Evolutionary conservation across 2,329 filamentous ascomycete genomes (phyloP).

Genomic region (Aspergillus arachidicola): DNA sequence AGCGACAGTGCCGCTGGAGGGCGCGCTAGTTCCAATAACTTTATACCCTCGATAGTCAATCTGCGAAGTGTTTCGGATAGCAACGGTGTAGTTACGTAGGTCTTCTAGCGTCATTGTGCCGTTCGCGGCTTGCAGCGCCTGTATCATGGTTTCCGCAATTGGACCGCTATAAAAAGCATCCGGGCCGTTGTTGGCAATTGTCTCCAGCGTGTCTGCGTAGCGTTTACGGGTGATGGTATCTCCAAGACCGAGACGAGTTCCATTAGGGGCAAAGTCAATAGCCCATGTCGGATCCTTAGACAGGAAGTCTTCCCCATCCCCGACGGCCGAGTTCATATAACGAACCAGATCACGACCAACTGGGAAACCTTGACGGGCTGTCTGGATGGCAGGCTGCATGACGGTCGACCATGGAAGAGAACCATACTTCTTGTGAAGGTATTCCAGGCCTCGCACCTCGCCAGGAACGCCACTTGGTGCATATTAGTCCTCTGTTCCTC

Average conservation of each 20-base stretch:
- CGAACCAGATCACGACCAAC: conserved; percentile 73
- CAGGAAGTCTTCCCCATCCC: conserved; percentile 64
- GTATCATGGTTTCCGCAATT: conserved; percentile 73
- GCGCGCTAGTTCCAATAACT: conserved; percentile 67
- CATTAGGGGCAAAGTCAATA: conserved; percentile 84
- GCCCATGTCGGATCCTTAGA: conserved; percentile 78
- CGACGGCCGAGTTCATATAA: conserved; percentile 66
- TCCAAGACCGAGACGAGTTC: conserved; percentile 69
- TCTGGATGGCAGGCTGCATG: conserved; percentile 70
- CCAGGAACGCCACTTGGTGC: conserved; percentile 55
- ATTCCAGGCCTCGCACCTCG: conserved; percentile 73
- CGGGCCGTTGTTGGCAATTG: conserved; percentile 71
- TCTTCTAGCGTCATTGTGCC: conserved; percentile 87
- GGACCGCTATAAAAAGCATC: conserved; percentile 74
- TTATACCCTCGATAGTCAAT: conserved; percentile 71
- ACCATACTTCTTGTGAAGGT: conserved; percentile 68
- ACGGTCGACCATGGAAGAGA: conserved; percentile 70
- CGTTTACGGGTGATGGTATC: conserved; percentile 79
- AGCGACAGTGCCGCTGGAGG: conserved; percentile 75
- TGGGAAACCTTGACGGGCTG: conserved; percentile 73
- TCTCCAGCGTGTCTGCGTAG: conserved; percentile 78
- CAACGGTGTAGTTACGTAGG: conserved; percentile 71
- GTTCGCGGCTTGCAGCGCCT: conserved; percentile 66
- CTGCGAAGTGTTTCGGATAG: conserved; percentile 63
- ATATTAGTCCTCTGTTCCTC: conserved; percentile 1